Evolutionary conservation across 2,329 filamentous ascomycete species (phyloP), one percentile per base, ranked within the genome.

Genomic region (Dactylellina haptotyla): DNA sequence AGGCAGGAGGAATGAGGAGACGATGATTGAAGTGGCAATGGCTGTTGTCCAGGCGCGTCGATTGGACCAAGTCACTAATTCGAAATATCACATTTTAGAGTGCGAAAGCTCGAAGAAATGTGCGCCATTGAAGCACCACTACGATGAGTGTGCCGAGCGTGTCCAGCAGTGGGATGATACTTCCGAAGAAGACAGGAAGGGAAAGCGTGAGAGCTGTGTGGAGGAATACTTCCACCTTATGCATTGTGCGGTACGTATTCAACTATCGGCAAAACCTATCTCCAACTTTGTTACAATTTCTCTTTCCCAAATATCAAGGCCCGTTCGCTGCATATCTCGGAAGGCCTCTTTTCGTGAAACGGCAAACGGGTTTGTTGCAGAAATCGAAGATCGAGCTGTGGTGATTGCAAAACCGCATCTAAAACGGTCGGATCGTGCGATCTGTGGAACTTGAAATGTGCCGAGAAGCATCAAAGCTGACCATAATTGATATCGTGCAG

Each of bases 181-280:
- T 79, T 88, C 92, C 80, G 87, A 90, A 78, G 87, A 89, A 76
- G 88, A 90, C 79, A 85, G 86, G 83, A 88, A 89, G 83, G 89
- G 85, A 64, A 84, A 89, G 79, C 88, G 91, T 80, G 95, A 99
- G 87, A 93, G 98, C 85, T 99, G 95, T 80, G 92, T 98, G 78
- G 95, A 99, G 86, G 95, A 99, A 86, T 99, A 95, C 87, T 99
- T 99, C 90, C 94, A 99, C 84, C 91, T 99, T 79, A 89, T 91
- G 79, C 95, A 98, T 87, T 99, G 95, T 85, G 92, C 94, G 76
- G 91, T 88, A 74, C 8, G 70, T 72, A 32, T 50, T 39, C 5
- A 25, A 25, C 4, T 48, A 26, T 30, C 50, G 32, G n/a, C n/a
- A n/a, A n/a, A n/a, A n/a, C n/a, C n/a, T n/a, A n/a, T n/a, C n/a